Evolutionary conservation across 2,329 filamentous ascomycete genomes (phyloP).

Genomic region (Ophiosphaerella korrae): DNA sequence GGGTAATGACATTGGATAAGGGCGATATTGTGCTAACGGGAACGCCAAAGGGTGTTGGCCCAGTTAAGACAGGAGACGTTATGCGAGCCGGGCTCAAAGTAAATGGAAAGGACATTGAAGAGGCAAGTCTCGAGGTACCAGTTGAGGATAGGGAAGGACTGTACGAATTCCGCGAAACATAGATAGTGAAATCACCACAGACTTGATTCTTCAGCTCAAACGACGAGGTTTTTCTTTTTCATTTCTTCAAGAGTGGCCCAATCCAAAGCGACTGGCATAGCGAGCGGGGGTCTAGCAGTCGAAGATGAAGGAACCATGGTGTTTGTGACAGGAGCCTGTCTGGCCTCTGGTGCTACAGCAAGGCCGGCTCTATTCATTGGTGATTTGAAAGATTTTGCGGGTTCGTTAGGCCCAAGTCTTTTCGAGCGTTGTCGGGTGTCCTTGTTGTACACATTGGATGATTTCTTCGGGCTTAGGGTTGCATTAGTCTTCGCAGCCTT

Average conservation of each 20-base stretch:
- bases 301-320: neutral
- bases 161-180: slow-evolving; percentile 71
- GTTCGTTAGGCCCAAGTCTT: no score
- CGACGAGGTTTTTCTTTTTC: neutral
- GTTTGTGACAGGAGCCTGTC: neutral
- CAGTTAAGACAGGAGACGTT: slow-evolving; percentile 82
- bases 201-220: neutral
- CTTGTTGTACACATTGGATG: no score
- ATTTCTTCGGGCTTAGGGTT: neutral
- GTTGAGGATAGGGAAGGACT: slow-evolving; percentile 79
- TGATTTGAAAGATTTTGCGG: no score
- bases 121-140: slow-evolving; percentile 80
- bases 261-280: neutral
- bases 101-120: slow-evolving; percentile 79
- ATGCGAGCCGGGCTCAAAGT: slow-evolving; percentile 84
- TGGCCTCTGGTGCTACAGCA: no score
- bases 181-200: slow-evolving; percentile 8
- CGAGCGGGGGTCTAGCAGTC: neutral
- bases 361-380: no score
- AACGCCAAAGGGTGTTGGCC: slow-evolving; percentile 93
- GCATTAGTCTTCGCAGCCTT: neutral
- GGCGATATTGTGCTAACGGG: slow-evolving; percentile 96
- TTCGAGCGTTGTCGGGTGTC: no score
- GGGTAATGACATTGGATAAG: slow-evolving; percentile 90
- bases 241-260: neutral